Conservation (phyloP, 2,329 filamentous ascomycete species). For the Rutstroemia sp. region DNA sequence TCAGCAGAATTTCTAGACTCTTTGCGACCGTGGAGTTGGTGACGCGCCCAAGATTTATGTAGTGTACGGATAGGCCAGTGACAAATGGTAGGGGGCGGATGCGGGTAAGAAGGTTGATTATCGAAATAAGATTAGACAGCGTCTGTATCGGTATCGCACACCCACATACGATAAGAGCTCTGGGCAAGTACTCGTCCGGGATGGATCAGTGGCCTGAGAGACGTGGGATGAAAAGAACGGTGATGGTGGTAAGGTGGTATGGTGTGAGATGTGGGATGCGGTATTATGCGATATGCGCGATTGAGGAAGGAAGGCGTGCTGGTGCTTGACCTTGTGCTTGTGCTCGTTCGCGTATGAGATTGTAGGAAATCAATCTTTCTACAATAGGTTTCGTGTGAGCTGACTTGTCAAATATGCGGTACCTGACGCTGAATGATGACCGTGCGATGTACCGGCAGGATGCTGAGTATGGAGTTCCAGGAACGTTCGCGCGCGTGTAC, state of each 20-base stretch:
- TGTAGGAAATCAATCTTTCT: background rate
- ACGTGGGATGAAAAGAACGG: background rate
- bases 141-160: background rate
- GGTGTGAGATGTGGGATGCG: background rate
- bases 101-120: slow-evolving; percentile 10
- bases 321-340: background rate
- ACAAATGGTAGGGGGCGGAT: slow-evolving; percentile 2
- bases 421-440: slow-evolving; percentile 10
- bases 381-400: slow-evolving; percentile 4
- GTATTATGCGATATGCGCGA: background rate
- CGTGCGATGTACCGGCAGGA: slow-evolving; percentile 7
- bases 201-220: background rate
- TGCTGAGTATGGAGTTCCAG: background rate
- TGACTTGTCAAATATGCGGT: slow-evolving; percentile 11
- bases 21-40: slow-evolving; percentile 9
- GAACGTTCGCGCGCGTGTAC: slow-evolving; percentile 6
- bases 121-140: slow-evolving; percentile 10
- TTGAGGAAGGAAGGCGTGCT: background rate
- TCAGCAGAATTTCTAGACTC: slow-evolving; percentile 3
- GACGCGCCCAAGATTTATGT: slow-evolving; percentile 8
- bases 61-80: slow-evolving; percentile 5
- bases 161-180: slow-evolving; percentile 5
- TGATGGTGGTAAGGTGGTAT: background rate
- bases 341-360: background rate
- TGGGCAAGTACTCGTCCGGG: background rate